A percentile compares a stretch with the other conserved stretches of the same genome.
These are phyloP conservation scores for Mycena polygramma DNA, from an alignment of 768 basidiomycete genomes.

Conservation along the genomic window DNA sequence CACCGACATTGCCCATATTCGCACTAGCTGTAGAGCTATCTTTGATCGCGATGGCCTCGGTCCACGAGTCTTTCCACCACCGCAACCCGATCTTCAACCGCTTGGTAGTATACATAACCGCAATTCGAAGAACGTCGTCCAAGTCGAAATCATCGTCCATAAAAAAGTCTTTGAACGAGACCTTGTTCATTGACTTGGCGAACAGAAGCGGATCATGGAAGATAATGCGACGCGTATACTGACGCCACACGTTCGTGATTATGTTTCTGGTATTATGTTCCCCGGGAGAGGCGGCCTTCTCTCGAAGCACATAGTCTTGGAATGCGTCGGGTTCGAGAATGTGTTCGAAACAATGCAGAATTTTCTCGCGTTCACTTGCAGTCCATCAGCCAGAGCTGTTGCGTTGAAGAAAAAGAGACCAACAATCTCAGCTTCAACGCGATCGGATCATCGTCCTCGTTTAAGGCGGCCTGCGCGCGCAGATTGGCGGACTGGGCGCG, in stretches of 20 bases:
- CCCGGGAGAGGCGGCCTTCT: neutral
- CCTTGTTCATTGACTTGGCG: constrained; percentile 43
- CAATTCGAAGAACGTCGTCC: constrained; percentile 32
- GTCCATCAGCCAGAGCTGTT: neutral
- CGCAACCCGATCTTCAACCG: neutral
- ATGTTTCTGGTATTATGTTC: neutral
- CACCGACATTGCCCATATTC: constrained; percentile 16
- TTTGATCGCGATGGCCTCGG: constrained; percentile 10
- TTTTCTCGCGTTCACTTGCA: too few relatives aligned
- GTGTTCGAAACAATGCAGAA: too few relatives aligned
- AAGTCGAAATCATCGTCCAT: constrained; percentile 46
- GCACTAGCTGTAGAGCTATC: constrained; percentile 17
- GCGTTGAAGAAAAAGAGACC: neutral
- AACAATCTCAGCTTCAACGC: constrained; percentile 19
- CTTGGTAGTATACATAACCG: neutral
- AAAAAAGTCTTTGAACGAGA: constrained; percentile 48
- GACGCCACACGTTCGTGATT: constrained; percentile 20
- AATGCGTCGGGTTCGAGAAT: too few relatives aligned
- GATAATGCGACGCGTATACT: constrained; percentile 45
- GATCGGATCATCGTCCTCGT: constrained; percentile 16
- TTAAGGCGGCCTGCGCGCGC: neutral
- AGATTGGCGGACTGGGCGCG: too few relatives aligned
- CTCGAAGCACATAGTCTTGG: too few relatives aligned
- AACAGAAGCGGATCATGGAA: constrained; percentile 46
- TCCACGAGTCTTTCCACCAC: constrained; percentile 24